These are phyloP conservation scores for Serendipita vermifera DNA, from an alignment of 768 basidiomycete genomes.

Conservation along the genomic window DNA sequence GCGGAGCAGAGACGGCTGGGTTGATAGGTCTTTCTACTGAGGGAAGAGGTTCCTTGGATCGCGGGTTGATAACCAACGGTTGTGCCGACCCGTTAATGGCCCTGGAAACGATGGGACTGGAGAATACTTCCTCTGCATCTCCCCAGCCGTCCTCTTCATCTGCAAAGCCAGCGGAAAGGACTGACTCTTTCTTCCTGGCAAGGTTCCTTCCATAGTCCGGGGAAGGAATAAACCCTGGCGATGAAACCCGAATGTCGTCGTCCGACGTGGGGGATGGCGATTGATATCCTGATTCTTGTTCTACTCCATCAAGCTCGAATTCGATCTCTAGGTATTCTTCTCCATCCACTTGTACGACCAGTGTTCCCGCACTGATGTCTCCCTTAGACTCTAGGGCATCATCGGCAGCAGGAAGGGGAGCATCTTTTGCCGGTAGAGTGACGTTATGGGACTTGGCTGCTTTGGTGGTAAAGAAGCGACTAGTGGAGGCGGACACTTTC, in stretches of 20 bases:
- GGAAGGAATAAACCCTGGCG: neutral
- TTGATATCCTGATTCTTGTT: conserved; percentile 72
- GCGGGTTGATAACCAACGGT: too few relatives aligned
- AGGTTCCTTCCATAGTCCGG: neutral
- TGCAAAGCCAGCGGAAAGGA: neutral
- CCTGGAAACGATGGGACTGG: neutral
- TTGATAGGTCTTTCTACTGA: too few relatives aligned
- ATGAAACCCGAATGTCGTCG: conserved; percentile 21
- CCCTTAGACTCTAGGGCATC: conserved; percentile 27
- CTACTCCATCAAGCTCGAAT: conserved; percentile 36
- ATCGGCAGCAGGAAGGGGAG: conserved; percentile 20
- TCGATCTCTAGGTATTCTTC: conserved; percentile 21
- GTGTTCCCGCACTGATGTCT: conserved; percentile 25
- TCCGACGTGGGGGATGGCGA: conserved; percentile 52
- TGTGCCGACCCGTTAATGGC: too few relatives aligned
- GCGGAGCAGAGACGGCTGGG: too few relatives aligned
- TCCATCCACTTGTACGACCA: conserved; percentile 11
- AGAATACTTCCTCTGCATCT: neutral
- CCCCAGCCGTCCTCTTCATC: neutral
- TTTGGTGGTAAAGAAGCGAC: conserved; percentile 16
- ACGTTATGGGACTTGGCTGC: conserved; percentile 7
- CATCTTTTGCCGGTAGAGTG: conserved; percentile 29
- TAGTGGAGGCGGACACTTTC: conserved; percentile 11
- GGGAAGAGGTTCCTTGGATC: too few relatives aligned
- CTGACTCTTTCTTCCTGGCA: neutral